These are phyloP conservation scores for Gloeopeniophorella convolvens DNA, from an alignment of 768 basidiomycete genomes.

Conservation along the genomic window DNA sequence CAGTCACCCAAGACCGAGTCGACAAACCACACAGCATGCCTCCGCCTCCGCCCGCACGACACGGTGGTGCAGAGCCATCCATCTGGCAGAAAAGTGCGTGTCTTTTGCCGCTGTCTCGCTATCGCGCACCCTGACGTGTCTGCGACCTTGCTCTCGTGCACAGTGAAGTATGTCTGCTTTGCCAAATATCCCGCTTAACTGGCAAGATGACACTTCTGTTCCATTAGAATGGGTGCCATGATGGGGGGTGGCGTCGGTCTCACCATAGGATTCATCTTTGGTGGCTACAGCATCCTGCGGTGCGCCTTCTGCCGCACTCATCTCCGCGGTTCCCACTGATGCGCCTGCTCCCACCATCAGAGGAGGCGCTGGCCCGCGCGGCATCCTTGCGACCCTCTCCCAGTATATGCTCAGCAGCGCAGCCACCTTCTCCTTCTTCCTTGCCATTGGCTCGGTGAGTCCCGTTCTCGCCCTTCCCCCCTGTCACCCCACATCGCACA, in stretches of 20 bases:
- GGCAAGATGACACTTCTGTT: constrained; percentile 9
- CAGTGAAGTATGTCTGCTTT: constrained; percentile 51
- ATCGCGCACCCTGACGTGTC: constrained; percentile 9
- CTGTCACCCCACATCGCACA: neutral
- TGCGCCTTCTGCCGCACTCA: constrained; percentile 31
- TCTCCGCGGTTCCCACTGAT: constrained; percentile 1
- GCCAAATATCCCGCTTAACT: constrained; percentile 8
- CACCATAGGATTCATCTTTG: constrained; percentile 97
- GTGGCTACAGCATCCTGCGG: constrained; percentile 88
- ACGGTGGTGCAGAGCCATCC: constrained; percentile 19
- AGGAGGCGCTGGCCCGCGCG: constrained; percentile 86
- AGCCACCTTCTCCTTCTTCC: constrained; percentile 96
- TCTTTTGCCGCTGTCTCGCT: neutral
- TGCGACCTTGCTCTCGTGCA: constrained; percentile 1
- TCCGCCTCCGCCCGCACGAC: constrained; percentile 12
- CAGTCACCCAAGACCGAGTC: neutral
- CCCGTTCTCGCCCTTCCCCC: neutral
- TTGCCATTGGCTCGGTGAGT: constrained; percentile 85
- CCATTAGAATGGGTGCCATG: constrained; percentile 78
- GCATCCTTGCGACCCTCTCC: constrained; percentile 83
- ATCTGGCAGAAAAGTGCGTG: constrained; percentile 23
- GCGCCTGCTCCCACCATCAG: constrained; percentile 39
- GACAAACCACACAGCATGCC: constrained; percentile 14
- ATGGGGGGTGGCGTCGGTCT: constrained; percentile 94
- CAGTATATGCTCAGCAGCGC: constrained; percentile 99